Evolutionary conservation across 148 eudicot species (phyloP).

Genomic region (Mesembryanthemum crystallinum): DNA sequence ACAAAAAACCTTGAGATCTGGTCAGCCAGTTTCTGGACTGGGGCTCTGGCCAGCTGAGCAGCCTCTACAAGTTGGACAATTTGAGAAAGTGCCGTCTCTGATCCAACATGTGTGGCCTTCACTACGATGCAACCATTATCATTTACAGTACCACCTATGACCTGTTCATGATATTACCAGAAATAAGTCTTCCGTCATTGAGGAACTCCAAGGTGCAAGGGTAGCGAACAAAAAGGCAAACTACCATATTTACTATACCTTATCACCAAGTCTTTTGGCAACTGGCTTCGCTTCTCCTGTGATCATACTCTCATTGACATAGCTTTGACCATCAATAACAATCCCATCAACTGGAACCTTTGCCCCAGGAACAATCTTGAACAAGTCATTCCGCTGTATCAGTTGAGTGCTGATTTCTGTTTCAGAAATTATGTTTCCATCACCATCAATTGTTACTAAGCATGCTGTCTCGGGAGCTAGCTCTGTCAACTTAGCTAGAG

Average conservation of each 20-base stretch:
- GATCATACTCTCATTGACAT: conserved; percentile 98
- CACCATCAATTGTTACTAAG: conserved; percentile 56
- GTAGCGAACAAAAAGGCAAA: conserved; percentile 9
- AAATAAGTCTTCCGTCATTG: not conserved
- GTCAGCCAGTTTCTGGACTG: conserved; percentile 97
- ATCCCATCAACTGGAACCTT: conserved; percentile 93
- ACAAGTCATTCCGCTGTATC: conserved; percentile 76
- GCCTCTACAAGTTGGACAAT: conserved; percentile 96
- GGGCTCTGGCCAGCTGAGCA: conserved; percentile 98
- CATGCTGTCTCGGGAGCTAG: conserved; percentile 90
- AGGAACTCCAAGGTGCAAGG: conserved; percentile 6
- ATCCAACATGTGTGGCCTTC: conserved; percentile 94
- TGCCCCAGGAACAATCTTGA: conserved; percentile 88
- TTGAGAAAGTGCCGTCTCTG: conserved; percentile 94
- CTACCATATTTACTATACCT: conserved; percentile 39
- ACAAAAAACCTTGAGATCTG: conserved; percentile 87
- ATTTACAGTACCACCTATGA: conserved; percentile 95
- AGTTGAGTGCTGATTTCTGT: conserved; percentile 75
- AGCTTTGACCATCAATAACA: conserved; percentile 79
- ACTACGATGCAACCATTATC: conserved; percentile 83
- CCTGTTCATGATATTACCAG: conserved; percentile 42
- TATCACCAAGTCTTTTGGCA: conserved; percentile 83
- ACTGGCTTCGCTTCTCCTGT: conserved; percentile 94
- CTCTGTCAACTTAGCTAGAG: conserved; percentile 82
- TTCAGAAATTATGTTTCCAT: conserved; percentile 76